phyloP scores from a whole-genome alignment of 1,139 yeast species.

The Yamadazyma pseudoaaseri region DNA sequence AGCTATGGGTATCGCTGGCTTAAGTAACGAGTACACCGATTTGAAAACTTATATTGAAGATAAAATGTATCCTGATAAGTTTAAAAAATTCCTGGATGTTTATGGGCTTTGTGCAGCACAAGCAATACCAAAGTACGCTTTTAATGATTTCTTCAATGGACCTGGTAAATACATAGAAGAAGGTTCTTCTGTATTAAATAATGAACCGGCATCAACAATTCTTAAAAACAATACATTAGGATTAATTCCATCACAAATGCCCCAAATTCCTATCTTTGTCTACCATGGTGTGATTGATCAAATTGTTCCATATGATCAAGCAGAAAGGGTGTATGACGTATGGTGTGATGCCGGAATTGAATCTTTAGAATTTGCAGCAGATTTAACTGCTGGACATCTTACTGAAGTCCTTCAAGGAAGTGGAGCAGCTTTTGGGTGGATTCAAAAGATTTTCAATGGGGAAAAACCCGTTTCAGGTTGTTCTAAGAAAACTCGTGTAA shows the following conservation, averaged over 20 bases:
- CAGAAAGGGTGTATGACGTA: conserved; percentile 22
- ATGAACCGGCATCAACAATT: conserved; percentile 14
- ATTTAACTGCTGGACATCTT: conserved; percentile 25
- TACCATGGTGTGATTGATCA: conserved; percentile 32
- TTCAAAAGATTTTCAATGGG: conserved; percentile 20
- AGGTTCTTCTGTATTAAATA: conserved; percentile 17
- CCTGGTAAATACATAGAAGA: conserved; percentile 14
- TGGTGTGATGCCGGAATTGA: conserved; percentile 32
- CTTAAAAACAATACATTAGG: conserved; percentile 23
- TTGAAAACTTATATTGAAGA: conserved; percentile 11
- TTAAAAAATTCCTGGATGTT: conserved; percentile 14
- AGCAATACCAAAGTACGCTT: conserved; percentile 13
- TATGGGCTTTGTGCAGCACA: conserved; percentile 16
- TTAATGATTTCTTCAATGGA: conserved; percentile 17
- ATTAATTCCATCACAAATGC: conserved; percentile 15
- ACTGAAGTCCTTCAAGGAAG: conserved; percentile 25
- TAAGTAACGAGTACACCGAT: conserved; percentile 27
- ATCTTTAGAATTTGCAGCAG: conserved; percentile 29
- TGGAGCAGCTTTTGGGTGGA: conserved; percentile 32
- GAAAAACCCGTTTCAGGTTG: conserved; percentile 28
- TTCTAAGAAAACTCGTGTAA: conserved; percentile 17
- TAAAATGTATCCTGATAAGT: conserved; percentile 13
- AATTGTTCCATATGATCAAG: conserved; percentile 26
- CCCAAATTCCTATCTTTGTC: conserved; percentile 32
- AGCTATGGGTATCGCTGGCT: conserved; percentile 28